Conservation (phyloP, 2,329 filamentous ascomycete species). For the Raffaelea albimanens region DNA sequence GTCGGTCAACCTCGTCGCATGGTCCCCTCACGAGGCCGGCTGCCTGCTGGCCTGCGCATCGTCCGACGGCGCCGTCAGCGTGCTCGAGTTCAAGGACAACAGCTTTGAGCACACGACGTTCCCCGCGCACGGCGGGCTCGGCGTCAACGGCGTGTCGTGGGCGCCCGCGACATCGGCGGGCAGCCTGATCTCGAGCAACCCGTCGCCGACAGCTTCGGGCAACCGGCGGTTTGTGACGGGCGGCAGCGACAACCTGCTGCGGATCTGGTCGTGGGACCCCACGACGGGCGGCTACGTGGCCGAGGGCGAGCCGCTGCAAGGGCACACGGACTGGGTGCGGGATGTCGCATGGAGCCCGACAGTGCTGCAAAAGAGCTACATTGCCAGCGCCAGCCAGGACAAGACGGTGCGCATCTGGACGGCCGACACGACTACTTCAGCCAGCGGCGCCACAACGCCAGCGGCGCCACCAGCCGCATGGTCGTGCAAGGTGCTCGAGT, state of each 20-base stretch:
- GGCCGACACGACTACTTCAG: slow-evolving; percentile 35
- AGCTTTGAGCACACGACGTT: slow-evolving; percentile 82
- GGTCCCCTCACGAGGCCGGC: slow-evolving; percentile 94
- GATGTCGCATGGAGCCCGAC: slow-evolving; percentile 97
- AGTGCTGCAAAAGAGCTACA: slow-evolving; percentile 90
- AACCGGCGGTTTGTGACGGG: slow-evolving; percentile 87
- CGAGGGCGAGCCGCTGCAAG: slow-evolving; percentile 56
- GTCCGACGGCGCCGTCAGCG: slow-evolving; percentile 84
- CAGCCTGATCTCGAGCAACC: slow-evolving; percentile 67
- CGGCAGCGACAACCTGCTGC: slow-evolving; percentile 85
- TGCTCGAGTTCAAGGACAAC: slow-evolving; percentile 89
- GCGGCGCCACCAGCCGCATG: slow-evolving; percentile 55
- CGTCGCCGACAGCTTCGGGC: slow-evolving; percentile 46
- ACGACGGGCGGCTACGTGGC: slow-evolving; percentile 42
- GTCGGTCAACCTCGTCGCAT: slow-evolving; percentile 91
- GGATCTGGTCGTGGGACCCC: slow-evolving; percentile 78
- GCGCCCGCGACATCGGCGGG: slow-evolving; percentile 78
- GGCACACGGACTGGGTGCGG: slow-evolving; percentile 93
- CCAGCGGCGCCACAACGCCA: slow-evolving; percentile 23
- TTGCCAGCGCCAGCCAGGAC: slow-evolving; percentile 90
- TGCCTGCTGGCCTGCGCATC: slow-evolving; percentile 92
- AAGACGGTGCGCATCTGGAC: slow-evolving; percentile 98
- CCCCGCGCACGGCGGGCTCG: slow-evolving; percentile 81
- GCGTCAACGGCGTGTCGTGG: slow-evolving; percentile 95
- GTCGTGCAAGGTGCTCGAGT: slow-evolving; percentile 76